Evolutionary conservation across 2,329 filamentous ascomycete species (phyloP), one percentile per base, ranked within the genome.

Genomic region (Colletotrichum theobromicola): DNA sequence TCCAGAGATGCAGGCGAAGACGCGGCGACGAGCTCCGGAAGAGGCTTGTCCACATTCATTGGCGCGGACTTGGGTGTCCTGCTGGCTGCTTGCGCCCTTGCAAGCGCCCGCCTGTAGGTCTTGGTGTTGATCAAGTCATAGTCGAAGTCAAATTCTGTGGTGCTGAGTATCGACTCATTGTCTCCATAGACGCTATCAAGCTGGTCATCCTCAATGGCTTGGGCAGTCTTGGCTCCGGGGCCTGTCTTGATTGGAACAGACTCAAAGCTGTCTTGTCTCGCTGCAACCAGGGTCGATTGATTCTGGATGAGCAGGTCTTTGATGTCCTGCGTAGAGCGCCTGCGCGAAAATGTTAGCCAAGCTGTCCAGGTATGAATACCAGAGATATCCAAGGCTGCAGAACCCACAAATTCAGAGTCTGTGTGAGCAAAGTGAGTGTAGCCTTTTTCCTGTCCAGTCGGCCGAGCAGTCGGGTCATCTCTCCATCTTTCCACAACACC

Each of bases 101-200:
- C 63, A 15, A 75, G 24, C 5, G 73, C 73, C 21, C 63, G 57
- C 46, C 70, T 37, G 26, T 75, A 75, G 21, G 70, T 74, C 7
- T 46, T 57, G 1, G 73, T 75, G 53, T 75, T 74, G 28, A 75
- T 75, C 35, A 75, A 26, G 50, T 75, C 73, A 30, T 26, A 61
- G 5, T 75, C 73, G 34, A 75, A 75, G 37, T 73, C 70, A 37
- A 75, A 75, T 28, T 75, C 73, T 2, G 73, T 75, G 15, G 64
- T 75, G 35, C 73, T 75, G 18, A 75, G 37, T 8, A 75, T 55
- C n/a, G 73, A 75, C 37, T 75, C 73, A 10, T 71, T 65, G 7
- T 74, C 65, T 28, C 63, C 60, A 15, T 35, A 50, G 4, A 37
- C 3, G 1, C 34, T 24, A 12, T 30, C 34, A 46, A 30, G 32